A percentile compares a stretch with the other conserved stretches of the same genome.
These are phyloP conservation scores for Fraxinus floribunda DNA, from an alignment of 305 asterid species.

Conservation along the genomic window DNA sequence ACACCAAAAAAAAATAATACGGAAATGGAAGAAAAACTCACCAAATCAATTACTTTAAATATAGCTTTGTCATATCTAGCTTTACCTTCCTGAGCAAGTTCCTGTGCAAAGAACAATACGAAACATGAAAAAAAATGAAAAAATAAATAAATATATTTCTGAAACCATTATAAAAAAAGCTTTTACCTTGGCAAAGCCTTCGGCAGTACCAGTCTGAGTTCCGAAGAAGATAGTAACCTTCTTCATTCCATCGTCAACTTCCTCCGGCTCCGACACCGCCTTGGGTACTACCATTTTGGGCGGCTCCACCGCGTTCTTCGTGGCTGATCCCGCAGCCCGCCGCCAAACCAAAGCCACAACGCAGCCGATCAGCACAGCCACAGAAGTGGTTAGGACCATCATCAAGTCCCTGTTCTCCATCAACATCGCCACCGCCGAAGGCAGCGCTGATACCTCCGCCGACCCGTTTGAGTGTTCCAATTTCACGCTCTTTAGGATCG, in stretches of 20 bases:
- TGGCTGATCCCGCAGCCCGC: conserved; percentile 46
- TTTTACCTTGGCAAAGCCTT: conserved; percentile 94
- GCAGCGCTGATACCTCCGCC: conserved; percentile 41
- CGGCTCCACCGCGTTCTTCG: conserved; percentile 47
- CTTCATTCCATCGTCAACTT: conserved; percentile 71
- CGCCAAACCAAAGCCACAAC: conserved; percentile 51
- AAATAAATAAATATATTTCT: not conserved
- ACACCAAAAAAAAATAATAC: not conserved
- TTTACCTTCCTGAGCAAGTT: conserved; percentile 95
- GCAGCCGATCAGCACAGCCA: conserved; percentile 70
- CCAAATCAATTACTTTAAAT: conserved; percentile 77
- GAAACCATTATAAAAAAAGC: not conserved
- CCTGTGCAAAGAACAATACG: conserved; percentile 42
- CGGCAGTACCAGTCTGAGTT: conserved; percentile 97
- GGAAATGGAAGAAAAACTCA: conserved; percentile 31
- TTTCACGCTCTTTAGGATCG: conserved; percentile 63
- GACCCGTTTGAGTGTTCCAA: conserved; percentile 56
- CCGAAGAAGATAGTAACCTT: conserved; percentile 84
- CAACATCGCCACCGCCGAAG: conserved; percentile 57
- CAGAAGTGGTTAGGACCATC: conserved; percentile 70
- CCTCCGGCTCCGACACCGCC: conserved; percentile 54
- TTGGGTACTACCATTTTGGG: conserved; percentile 49
- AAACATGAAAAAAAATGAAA: not conserved
- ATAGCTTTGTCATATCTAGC: conserved; percentile 83
- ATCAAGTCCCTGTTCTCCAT: conserved; percentile 66